phyloP scores from a whole-genome alignment of 371 early-diverging fungal species.

The Mortierella sp. region DNA sequence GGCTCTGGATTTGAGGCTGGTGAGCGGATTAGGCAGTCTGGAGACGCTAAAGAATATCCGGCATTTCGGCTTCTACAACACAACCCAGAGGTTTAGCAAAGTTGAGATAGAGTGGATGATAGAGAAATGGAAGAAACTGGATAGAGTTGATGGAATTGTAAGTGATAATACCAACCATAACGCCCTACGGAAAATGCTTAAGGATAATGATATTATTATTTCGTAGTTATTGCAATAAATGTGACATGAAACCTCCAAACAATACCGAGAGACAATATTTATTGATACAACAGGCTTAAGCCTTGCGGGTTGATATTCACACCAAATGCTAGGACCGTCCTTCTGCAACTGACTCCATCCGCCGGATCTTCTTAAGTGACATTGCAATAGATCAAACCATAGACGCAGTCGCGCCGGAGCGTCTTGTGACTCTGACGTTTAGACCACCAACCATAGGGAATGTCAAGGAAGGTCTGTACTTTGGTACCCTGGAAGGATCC shows the following conservation, averaged over 20 bases:
- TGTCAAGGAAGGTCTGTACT: conserved; percentile 59
- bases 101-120: neutral
- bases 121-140: neutral
- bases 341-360: too few relatives aligned
- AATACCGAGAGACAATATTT: too few relatives aligned
- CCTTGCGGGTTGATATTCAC: too few relatives aligned
- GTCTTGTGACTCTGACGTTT: conserved; percentile 35
- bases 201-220: too few relatives aligned
- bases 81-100: neutral
- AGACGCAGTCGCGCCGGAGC: neutral
- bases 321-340: too few relatives aligned
- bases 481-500: conserved; percentile 38
- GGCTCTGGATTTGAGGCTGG: neutral
- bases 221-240: too few relatives aligned
- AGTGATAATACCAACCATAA: too few relatives aligned
- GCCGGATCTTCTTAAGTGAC: too few relatives aligned
- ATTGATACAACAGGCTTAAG: too few relatives aligned
- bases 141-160: neutral
- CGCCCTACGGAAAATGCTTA: too few relatives aligned
- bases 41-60: neutral
- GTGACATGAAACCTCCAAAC: too few relatives aligned
- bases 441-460: conserved; percentile 67
- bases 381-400: too few relatives aligned
- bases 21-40: neutral
- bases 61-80: neutral